Evolutionary conservation across 306 rosid genomes (phyloP), one percentile per base, ranked within the genome.

Genomic region (Ormosia semicastrata): DNA sequence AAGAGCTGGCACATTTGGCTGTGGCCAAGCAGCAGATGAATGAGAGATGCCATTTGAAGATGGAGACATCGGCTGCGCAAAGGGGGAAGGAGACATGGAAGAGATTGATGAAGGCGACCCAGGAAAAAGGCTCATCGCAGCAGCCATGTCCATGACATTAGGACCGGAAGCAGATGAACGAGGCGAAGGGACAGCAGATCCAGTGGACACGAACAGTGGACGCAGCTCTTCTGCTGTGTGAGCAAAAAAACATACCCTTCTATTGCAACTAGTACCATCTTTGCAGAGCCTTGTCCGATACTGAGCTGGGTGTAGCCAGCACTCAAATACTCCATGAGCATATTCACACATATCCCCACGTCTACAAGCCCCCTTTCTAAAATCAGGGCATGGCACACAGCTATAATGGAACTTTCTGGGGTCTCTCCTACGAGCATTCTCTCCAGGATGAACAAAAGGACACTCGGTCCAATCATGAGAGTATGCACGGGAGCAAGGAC

Each of bases 401-500:
- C 98, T 94, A 80, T 94, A 94, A 53, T 94, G 97, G 84, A 86
- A 94, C 86, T 94, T 94, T 44, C 98, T 84, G 10, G 98, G 98
- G 78, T 94, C 98, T 73, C 98, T 85, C 86, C 98, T 83, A 2
- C 96, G 94, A 56, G 98, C 98, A 85, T 94, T 94, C 89, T 94
- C 98, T 50, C 98, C 98, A 0, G 98, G 98, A 67, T 94, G 98
- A 73, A 94, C 98, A 69, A 94, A 94, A 34, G 98, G 98, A 81
- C 98, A 94, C 73, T 94, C 98, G 0, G 98, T 94, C 98, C 98
- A 94, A 71, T 94, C 98, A 78, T 94, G 98, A 8, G 98, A 94
- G 77, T 94, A 94, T 13, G 97, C 97, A 49, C 98, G 91, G 32
- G 98, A 94, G 80, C 98, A 94, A 59, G 98, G 98, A 29, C 95